These are phyloP conservation scores for Aspergillus novofumigatus DNA, from an alignment of 2,329 filamentous ascomycete species.

Conservation along the genomic window DNA sequence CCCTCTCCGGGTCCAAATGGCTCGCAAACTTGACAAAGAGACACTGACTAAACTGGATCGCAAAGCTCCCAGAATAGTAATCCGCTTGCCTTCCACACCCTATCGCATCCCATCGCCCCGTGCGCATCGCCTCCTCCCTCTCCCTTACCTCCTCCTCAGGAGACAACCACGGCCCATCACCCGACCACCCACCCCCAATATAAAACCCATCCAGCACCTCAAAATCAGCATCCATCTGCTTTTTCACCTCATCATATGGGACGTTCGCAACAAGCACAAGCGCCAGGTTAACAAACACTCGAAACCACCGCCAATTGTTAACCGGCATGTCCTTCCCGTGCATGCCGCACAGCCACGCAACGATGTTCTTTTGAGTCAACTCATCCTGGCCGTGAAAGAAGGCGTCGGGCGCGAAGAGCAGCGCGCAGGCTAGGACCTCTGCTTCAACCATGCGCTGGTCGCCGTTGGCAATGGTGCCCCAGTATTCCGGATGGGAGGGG, in stretches of 20 bases:
- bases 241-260: neutral
- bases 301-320: constrained; percentile 19
- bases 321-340: constrained; percentile 12
- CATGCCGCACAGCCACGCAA: constrained; percentile 7
- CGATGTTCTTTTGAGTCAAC: constrained; percentile 9
- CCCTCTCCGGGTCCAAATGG: constrained; percentile 1
- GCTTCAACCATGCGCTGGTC: constrained; percentile 25
- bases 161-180: constrained; percentile 11
- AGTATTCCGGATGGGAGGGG: constrained; percentile 18
- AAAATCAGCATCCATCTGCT: constrained; percentile 7
- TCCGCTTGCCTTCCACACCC: constrained; percentile 10
- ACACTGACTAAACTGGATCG: constrained; percentile 18
- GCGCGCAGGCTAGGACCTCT: constrained; percentile 14
- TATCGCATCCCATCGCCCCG: neutral
- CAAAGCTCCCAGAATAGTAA: constrained; percentile 18
- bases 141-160: neutral
- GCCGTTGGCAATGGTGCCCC: constrained; percentile 15
- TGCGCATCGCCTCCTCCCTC: neutral
- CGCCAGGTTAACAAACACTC: constrained; percentile 13
- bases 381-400: constrained; percentile 13
- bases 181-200: constrained; percentile 12
- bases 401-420: constrained; percentile 14
- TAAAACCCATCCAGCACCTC: constrained; percentile 13
- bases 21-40: constrained; percentile 10
- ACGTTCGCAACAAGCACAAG: constrained; percentile 6